Evolutionary conservation across 139 green algal species (phyloP), one percentile per base, ranked within the genome.

Genomic region (Chlamydomonas sphaeroides): DNA sequence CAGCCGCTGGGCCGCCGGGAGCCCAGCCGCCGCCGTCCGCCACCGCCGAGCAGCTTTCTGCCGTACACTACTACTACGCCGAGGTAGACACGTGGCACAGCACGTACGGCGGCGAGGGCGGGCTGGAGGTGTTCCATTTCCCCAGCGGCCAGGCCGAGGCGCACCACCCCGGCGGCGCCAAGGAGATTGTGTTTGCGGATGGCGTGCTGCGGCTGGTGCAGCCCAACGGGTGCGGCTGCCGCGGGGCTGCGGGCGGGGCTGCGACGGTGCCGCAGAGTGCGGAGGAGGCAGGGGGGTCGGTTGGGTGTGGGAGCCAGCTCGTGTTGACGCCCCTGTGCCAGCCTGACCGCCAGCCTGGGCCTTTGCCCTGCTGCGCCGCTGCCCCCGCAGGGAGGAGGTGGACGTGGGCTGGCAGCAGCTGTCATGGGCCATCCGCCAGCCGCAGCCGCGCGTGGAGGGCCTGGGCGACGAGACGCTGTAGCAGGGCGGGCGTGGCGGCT

Each of bases 101-200:
- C n/a, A 98, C 91, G 1, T 86, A 96, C 78, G 45, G 90, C 42
- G 51, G 78, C 33, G 92, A 72, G 39, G 75, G 62, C 42, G 75
- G 92, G 32, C 76, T 93, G 15, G 94, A 98, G 76, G 94, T 98
- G 28, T 98, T 95, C 86, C 89, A 96, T 78, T 98, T 98, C 80
- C 81, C 93, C 45, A 91, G 63, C 23, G 94, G 93, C 23, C 92
- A 97, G 86, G 90, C 81, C 38, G 93, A 97, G 85, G 92, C 93
- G 20, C 95, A 98, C 72, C 86, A 93, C 45, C 88, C 89, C 0
- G 82, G 85, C 45, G 92, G 92, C 65, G 57, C 81, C 41, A 96
- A 97, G 87, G 92, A 97, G 78, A 91, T 96, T 38, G 28, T 95
- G 5, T 96, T 95, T 57, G 74, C 90, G 2, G 93, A 96, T 56